phyloP scores from a whole-genome alignment of 345 rosid species.

The Schrenkiella parvula region DNA sequence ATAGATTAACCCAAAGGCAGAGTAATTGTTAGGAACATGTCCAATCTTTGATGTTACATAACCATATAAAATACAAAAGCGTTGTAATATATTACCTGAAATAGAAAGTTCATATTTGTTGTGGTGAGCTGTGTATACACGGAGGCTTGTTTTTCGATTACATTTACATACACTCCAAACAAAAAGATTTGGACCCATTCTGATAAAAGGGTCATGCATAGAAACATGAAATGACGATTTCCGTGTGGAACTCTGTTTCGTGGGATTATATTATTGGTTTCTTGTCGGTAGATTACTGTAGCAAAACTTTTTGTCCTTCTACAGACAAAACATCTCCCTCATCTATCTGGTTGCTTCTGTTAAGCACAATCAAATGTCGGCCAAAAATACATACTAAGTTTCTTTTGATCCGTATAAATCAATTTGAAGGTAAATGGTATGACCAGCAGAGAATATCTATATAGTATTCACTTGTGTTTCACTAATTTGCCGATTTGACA shows the following conservation, averaged over 20 bases:
- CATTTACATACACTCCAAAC: neutral
- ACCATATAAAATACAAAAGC: neutral
- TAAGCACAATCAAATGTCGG: conserved; percentile 19
- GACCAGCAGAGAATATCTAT: neutral
- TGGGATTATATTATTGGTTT: conserved; percentile 12
- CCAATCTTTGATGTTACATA: conserved; percentile 2
- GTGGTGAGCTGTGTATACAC: conserved; percentile 6
- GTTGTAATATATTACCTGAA: neutral
- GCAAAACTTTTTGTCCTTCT: conserved; percentile 5
- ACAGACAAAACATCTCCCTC: conserved; percentile 19
- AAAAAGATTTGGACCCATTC: conserved; percentile 9
- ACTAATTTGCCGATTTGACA: neutral
- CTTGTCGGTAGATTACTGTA: conserved; percentile 16
- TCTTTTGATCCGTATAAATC: neutral
- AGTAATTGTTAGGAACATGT: conserved; percentile 3
- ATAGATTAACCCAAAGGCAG: neutral
- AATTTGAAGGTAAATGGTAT: neutral
- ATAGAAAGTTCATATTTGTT: conserved; percentile 3
- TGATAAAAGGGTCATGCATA: neutral
- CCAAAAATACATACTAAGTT: neutral
- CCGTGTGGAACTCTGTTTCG: conserved; percentile 25
- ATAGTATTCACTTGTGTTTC: neutral
- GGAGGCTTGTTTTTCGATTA: neutral
- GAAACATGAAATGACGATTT: conserved; percentile 2
- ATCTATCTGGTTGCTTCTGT: conserved; percentile 3